Percentiles rank a stretch among this genome's conserved stretches.
phyloP scores from a whole-genome alignment of 2,329 filamentous ascomycete genomes.

The Zalaria sp. region DNA sequence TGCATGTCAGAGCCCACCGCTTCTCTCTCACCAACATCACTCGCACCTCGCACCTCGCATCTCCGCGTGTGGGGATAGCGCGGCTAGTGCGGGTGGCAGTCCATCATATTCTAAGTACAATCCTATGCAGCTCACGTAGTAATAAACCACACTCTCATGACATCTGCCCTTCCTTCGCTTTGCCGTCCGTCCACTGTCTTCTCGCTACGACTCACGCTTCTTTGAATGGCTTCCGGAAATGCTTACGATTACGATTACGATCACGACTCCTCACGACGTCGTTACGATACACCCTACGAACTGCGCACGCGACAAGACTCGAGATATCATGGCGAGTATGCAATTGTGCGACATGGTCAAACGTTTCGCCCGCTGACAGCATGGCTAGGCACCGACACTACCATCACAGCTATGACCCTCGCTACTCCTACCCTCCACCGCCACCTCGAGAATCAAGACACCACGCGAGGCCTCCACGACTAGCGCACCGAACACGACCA shows the following conservation, averaged over 20 bases:
- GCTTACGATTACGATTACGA: conserved; percentile 6
- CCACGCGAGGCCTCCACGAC: conserved; percentile 8
- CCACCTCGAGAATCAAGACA: conserved; percentile 10
- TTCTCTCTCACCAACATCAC: conserved; percentile 1
- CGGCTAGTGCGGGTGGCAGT: conserved; percentile 1
- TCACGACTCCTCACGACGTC: conserved; percentile 5
- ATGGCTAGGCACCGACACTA: conserved; percentile 7
- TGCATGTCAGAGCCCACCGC: background rate
- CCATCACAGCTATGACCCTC: conserved; percentile 17
- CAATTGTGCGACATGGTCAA: conserved; percentile 3
- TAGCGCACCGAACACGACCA: conserved; percentile 10
- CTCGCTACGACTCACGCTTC: background rate
- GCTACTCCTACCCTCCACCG: conserved; percentile 15
- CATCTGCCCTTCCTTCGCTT: background rate
- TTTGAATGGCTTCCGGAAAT: conserved; percentile 12
- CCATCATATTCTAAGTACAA: background rate
- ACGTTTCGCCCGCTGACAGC: conserved; percentile 9
- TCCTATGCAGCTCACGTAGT: background rate
- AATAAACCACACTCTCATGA: background rate
- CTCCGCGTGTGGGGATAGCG: conserved; percentile 4
- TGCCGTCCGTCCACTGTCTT: background rate
- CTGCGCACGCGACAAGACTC: conserved; percentile 8
- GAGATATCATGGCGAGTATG: conserved; percentile 5
- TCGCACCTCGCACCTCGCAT: background rate
- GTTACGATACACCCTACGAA: background rate